Evolutionary conservation across 306 rosid species (phyloP), one percentile per base, ranked within the genome.

Genomic region (Castanea sativa): DNA sequence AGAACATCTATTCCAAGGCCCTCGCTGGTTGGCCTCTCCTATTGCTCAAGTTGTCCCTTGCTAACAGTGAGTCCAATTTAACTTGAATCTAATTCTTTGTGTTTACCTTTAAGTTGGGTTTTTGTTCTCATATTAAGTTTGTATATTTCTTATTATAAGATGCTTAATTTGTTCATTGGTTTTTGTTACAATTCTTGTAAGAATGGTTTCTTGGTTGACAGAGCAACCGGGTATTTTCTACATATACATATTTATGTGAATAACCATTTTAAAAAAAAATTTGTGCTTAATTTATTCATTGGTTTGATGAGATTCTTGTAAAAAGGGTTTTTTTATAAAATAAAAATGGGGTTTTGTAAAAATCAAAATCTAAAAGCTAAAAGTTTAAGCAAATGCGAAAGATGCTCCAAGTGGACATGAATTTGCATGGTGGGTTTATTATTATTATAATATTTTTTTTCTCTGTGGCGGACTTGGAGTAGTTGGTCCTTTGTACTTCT

Each of bases 41-140:
- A 83, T 53, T 84, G 55, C 89, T 90, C 59, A 90, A 90, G 75
- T 76, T 87, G n/a, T 90, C 91, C 33, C 71, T 87, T 8, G 90
- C 83, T 71, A 76, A 84, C 73, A 87, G 91, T 88, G 56, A 84
- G 93, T 76, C 18, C 68, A 8, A 9, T 18, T 75, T 35, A 38
- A 3, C 16, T 77, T 5, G 49, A 27, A 27, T 21, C 30, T 7
- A 19, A 38, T 19, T 20, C 5, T 20, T 2, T 43, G 23, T 32
- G 49, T 49, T 72, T 23, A 12, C 33, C 33, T 30, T 71, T 6
- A 49, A 58, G 55, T 30, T 20, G 55, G 7, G 55, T 49, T 23
- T 45, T 45, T 61, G 29, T 27, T 72, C 12, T 5, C 9, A 15
- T 33, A 33, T 33, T 33, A 33, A 33, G 5, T 33, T 33, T 33